Conservation (phyloP, 768 basidiomycete genomes). For the Tylopilus felleus region DNA sequence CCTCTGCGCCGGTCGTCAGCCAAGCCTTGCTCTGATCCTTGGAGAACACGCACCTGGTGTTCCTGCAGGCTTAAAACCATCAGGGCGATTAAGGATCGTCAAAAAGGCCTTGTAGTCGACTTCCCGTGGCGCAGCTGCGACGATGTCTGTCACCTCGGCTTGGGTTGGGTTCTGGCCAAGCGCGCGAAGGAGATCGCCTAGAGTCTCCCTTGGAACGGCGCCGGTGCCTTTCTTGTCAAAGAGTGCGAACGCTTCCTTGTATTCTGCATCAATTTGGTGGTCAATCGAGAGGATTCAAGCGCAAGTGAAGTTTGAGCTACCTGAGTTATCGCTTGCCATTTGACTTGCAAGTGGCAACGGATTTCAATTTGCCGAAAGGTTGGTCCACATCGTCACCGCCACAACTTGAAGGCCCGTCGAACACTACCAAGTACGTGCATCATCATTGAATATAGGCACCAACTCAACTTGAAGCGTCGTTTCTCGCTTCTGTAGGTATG, state of each 20-base stretch:
- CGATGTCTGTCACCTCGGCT: conserved; percentile 88
- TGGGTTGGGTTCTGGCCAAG: conserved; percentile 99
- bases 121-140: conserved; percentile 67
- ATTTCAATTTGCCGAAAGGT: no score
- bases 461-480: no score
- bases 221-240: conserved; percentile 98
- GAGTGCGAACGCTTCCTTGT: conserved; percentile 95
- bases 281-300: neutral
- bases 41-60: conserved; percentile 68
- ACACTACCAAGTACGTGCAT: no score
- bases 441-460: no score
- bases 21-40: neutral
- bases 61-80: conserved; percentile 96
- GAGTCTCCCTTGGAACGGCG: conserved; percentile 77
- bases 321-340: conserved; percentile 52
- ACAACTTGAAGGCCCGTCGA: no score
- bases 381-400: no score
- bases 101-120: conserved; percentile 94
- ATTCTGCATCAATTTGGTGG: conserved; percentile 51
- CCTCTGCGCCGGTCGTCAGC: conserved; percentile 55
- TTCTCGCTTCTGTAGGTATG: no score
- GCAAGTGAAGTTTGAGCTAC: conserved; percentile 14
- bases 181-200: conserved; percentile 91
- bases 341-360: neutral
- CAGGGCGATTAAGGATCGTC: conserved; percentile 87